Evolutionary conservation across 2,329 filamentous ascomycete genomes (phyloP).

Genomic region (Blastomyces parvus): DNA sequence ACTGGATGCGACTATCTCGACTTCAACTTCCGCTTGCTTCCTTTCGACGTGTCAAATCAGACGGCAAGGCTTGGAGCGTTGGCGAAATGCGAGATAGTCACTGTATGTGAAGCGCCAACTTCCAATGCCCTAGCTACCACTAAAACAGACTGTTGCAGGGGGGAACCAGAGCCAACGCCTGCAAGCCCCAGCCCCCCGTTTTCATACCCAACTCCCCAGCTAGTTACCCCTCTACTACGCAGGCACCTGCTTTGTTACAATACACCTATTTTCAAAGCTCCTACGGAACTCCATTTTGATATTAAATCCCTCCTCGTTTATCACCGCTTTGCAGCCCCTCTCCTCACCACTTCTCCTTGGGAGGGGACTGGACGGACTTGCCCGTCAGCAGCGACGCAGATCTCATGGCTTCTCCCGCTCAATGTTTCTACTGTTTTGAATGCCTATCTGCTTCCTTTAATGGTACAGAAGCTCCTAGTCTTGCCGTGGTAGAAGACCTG

Average conservation of each 20-base stretch:
- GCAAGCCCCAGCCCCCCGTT: not conserved
- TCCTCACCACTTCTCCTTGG: not conserved
- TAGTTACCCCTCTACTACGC: constrained; percentile 3
- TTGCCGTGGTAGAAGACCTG: constrained; percentile 60
- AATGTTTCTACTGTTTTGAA: constrained; percentile 94
- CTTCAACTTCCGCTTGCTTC: not conserved
- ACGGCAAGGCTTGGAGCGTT: constrained; percentile 7
- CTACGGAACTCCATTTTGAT: not conserved
- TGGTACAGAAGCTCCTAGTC: constrained; percentile 54
- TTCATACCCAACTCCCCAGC: not conserved
- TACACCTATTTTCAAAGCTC: constrained; percentile 1
- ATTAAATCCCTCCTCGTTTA: not conserved
- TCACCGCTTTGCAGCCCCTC: not conserved
- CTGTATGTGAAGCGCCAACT: not conserved
- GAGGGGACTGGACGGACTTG: not conserved
- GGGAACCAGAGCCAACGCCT: not conserved
- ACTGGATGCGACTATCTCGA: not conserved
- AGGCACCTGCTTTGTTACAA: constrained; percentile 1
- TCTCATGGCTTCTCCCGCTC: constrained; percentile 72
- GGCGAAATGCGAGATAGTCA: not conserved
- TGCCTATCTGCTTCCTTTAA: constrained; percentile 66
- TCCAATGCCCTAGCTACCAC: not conserved
- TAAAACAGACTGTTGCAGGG: not conserved
- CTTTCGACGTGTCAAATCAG: not conserved
- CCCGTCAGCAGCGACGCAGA: not conserved